Percentiles rank a stretch among this genome's conserved stretches.
phyloP scores from a whole-genome alignment of 2,329 filamentous ascomycete genomes.

The Diaporthe nobilis region DNA sequence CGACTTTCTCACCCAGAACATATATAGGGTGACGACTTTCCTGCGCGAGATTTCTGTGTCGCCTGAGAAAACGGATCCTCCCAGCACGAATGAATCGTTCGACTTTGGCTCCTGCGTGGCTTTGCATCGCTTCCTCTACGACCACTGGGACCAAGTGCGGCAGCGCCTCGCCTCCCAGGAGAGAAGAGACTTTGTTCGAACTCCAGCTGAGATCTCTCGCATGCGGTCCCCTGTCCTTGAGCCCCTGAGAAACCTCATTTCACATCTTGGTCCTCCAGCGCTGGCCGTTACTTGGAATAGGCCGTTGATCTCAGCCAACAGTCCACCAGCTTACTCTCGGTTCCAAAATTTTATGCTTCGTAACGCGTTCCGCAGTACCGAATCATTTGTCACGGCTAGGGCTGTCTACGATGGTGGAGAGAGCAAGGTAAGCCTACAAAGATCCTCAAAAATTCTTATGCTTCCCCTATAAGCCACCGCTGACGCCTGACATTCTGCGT shows the following conservation, averaged over 20 bases:
- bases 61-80: conserved; percentile 60
- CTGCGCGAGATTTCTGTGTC: conserved; percentile 75
- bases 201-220: conserved; percentile 66
- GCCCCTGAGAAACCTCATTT: conserved; percentile 72
- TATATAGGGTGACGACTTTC: conserved; percentile 77
- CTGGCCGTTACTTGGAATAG: conserved; percentile 79
- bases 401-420: conserved; percentile 80
- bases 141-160: conserved; percentile 79
- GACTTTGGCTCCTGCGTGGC: conserved; percentile 81
- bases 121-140: conserved; percentile 77
- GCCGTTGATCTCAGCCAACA: conserved; percentile 75
- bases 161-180: conserved; percentile 75
- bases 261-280: conserved; percentile 76
- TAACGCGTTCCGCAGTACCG: conserved; percentile 75
- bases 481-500: conserved; percentile 23
- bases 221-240: conserved; percentile 71
- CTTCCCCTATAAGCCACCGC: neutral
- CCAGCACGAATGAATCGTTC: conserved; percentile 65
- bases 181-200: conserved; percentile 68
- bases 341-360: conserved; percentile 82
- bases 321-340: conserved; percentile 74
- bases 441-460: neutral
- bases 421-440: conserved; percentile 66
- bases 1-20: conserved; percentile 77
- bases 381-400: conserved; percentile 74